A percentile compares a stretch with the other conserved stretches of the same genome.
Evolutionary conservation across 257 asterid species (phyloP).

Genomic region (Buddleja alternifolia): DNA sequence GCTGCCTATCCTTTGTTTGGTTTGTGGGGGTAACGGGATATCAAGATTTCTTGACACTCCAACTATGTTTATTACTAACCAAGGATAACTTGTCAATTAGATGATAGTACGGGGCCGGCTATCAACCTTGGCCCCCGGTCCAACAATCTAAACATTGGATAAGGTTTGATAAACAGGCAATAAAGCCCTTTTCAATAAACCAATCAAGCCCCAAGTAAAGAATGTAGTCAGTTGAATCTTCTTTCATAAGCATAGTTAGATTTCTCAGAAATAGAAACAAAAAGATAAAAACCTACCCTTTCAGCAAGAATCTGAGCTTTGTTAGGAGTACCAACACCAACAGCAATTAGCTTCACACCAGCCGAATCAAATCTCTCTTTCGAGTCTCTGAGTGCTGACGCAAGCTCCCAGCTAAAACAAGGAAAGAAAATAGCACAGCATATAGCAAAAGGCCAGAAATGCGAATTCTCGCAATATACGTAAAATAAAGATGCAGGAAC

Average conservation of each 20-base stretch:
- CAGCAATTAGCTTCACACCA: constrained; percentile 84
- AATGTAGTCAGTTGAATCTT: not conserved
- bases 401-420: constrained; percentile 84
- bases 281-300: constrained; percentile 48
- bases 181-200: too few species aligned
- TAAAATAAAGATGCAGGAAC: not conserved
- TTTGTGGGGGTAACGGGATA: too few species aligned
- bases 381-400: constrained; percentile 64
- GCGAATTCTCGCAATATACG: not conserved
- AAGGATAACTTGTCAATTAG: too few species aligned
- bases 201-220: not conserved
- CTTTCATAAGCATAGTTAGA: not conserved
- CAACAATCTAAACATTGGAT: too few species aligned
- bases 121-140: too few species aligned
- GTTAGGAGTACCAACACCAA: constrained; percentile 89
- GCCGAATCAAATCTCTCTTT: constrained; percentile 69
- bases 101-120: too few species aligned
- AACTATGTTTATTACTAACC: too few species aligned
- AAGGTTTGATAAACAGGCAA: too few species aligned
- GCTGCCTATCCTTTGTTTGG: too few species aligned
- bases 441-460: not conserved
- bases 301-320: constrained; percentile 84
- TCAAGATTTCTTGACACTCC: too few species aligned
- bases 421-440: constrained; percentile 13
- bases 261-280: not conserved